Base-by-base conservation (phyloP, 202 grass and related monocot species). In the Musa balbisiana region DNA sequence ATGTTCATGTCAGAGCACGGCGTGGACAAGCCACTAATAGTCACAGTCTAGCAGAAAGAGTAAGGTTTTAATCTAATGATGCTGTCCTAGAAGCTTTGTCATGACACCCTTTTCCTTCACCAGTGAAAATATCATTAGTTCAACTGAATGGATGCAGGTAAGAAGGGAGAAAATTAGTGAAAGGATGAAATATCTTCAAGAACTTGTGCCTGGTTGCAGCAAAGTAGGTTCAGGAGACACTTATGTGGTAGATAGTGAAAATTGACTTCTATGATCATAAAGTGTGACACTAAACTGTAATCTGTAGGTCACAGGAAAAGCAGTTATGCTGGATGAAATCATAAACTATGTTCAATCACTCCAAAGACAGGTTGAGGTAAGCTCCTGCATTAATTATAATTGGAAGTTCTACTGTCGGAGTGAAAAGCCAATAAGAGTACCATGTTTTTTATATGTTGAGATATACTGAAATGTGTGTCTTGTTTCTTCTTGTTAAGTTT, bases 101-200 rank as follows among this genome's bases (percentile, higher is more conserved):
- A 16, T 15, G n/a, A 15, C 60, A 22, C 19, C 24, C 21, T 65
- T 62, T 66, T 51, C 59, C 12, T 64, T 23, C 23, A 25, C 22
- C 53, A 16, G 72, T 58, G 49, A 24, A 24, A 21, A 17, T 55
- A 17, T 27, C 50, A 11, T 19, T 27, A 73, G 33, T 65, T 25
- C 52, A 22, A 25, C 10, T 66, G 74, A n/a, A 51, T 51, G 2
- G 11, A 66, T 77, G 60, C 60, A 77, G 74, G 74, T 77, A 53
- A 65, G 74, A 25, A 77, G 74, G 49, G 74, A 77, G 23, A 77
- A 77, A 64, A 77, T 77, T 52, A 77, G 74, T 66, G 74, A 77
- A 65, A 77, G 74, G 74, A 77, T 77, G 74, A 77, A 77, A n/a
- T 77, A 64, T 77, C 59, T 77, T 13, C 74, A 77, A 77, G 74